phyloP scores from a whole-genome alignment of 2,329 filamentous ascomycete genomes.

The Colletotrichum siamense region DNA sequence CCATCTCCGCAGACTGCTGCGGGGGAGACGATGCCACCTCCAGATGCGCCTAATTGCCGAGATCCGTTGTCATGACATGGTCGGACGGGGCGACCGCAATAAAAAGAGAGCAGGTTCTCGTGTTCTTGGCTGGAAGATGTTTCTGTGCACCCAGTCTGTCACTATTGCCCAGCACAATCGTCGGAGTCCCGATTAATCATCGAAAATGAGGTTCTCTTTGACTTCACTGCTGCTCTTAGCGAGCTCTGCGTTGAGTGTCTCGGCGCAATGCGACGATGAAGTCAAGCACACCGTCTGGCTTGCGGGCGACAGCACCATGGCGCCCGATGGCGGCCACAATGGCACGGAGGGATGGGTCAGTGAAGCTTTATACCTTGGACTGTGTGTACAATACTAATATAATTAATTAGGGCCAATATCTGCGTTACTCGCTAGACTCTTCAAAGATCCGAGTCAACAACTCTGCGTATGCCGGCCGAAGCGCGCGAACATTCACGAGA shows the following conservation, averaged over 20 bases:
- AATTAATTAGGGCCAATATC: constrained; percentile 50
- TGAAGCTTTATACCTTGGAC: neutral
- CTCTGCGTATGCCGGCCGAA: constrained; percentile 70
- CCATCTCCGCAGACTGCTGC: neutral
- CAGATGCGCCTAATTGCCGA: neutral
- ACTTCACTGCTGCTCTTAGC: neutral
- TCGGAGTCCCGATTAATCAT: neutral
- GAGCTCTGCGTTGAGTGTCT: neutral
- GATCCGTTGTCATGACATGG: neutral
- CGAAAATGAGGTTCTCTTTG: neutral
- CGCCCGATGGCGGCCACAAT: constrained; percentile 41
- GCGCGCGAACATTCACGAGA: constrained; percentile 68
- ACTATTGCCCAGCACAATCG: neutral
- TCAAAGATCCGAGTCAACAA: constrained; percentile 53
- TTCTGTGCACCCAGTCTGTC: neutral
- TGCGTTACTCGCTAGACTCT: constrained; percentile 51
- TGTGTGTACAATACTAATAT: neutral
- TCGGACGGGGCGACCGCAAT: neutral
- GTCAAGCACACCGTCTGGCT: constrained; percentile 52
- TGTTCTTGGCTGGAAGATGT: accelerated
- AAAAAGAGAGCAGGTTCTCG: neutral
- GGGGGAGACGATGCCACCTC: neutral
- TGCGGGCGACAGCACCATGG: constrained; percentile 69
- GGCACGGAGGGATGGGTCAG: constrained; percentile 58
- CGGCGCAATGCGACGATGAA: neutral